Percentiles rank a stretch among this genome's conserved stretches.
Conservation (phyloP, 2,329 filamentous ascomycete species). For the Mariannaea elegans region DNA sequence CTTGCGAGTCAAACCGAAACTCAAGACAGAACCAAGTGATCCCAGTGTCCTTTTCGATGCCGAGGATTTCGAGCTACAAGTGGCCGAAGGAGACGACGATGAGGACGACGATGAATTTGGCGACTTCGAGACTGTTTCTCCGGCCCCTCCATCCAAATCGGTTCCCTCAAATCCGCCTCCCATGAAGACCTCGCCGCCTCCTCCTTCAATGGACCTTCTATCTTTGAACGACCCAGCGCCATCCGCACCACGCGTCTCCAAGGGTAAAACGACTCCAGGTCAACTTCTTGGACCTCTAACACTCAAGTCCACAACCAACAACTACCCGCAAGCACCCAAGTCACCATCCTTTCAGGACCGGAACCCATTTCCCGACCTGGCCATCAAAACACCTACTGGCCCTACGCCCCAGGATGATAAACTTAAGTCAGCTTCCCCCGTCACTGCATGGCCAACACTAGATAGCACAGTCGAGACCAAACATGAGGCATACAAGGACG, state of each 20-base stretch:
- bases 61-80: slow-evolving; percentile 59
- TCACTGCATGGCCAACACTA: slow-evolving; percentile 57
- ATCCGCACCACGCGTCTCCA: slow-evolving; percentile 17
- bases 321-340: slow-evolving; percentile 58
- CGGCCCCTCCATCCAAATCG: slow-evolving; percentile 17
- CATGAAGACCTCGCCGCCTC: slow-evolving; percentile 14
- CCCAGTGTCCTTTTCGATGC: slow-evolving; percentile 74
- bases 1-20: slow-evolving; percentile 34
- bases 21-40: slow-evolving; percentile 43
- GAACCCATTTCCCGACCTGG: slow-evolving; percentile 61
- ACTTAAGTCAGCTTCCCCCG: slow-evolving; percentile 49
- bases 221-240: slow-evolving; percentile 48
- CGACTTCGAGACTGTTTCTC: slow-evolving; percentile 63
- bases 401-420: slow-evolving; percentile 47
- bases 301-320: slow-evolving; percentile 39
- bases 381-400: slow-evolving; percentile 53
- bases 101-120: slow-evolving; percentile 60
- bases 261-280: slow-evolving; percentile 38
- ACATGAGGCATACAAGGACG: slow-evolving; percentile 28
- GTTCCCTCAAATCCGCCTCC: slow-evolving; percentile 27
- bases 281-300: slow-evolving; percentile 44
- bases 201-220: slow-evolving; percentile 52
- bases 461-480: slow-evolving; percentile 32
- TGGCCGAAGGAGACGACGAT: slow-evolving; percentile 51
- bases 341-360: slow-evolving; percentile 63